Evolutionary conservation across 2,329 filamentous ascomycete genomes (phyloP), one percentile per base, ranked within the genome.

Genomic region (Fusarium globosum): DNA sequence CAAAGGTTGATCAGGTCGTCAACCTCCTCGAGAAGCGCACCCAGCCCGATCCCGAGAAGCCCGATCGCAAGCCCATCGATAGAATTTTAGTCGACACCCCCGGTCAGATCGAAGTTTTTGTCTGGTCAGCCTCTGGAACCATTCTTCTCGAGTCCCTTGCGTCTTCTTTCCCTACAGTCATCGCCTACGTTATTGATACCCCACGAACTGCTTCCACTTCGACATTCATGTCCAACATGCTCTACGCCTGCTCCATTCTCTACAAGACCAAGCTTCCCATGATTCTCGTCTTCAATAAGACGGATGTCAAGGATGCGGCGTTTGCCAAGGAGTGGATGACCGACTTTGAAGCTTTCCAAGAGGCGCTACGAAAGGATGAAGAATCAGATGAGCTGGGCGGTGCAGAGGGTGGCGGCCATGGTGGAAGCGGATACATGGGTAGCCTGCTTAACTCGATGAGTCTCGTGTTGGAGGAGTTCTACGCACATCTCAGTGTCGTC

Each of bases 261-360:
- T 99, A 99, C 89, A 98, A 98, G 86, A 98, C 96, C 4, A 97
- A 97, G 81, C 87, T 99, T 1, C 96, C 96, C 30, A 99, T 99
- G 96, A 97, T 99, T 61, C 86, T 99, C 13, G 96, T 99, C 16
- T 98, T 99, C 88, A 99, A 99, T 87, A 99, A 99, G 86, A 98
- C 95, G 1, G 96, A 99, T 79, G 94, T 97, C 46, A 94, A 97
- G 81, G 93, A 97, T 78, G 94, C 95, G 0, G 89, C 90, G 33
- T 97, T 97, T 79, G 96, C 95, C 3, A 96, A 96, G 84, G 95
- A 98, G 80, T 99, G 97, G 96, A 99, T 99, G 96, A 97, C 95
- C 11, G 96, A 99, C 82, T 99, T 98, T 79, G 96, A 99, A 75
- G 91, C 93, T 2, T 99, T 99, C 84, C 96, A 98, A 81, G 90